Evolutionary conservation across 1,284 basidiomycete species (phyloP).

Genomic region (Sphaerobolus stellatus): DNA sequence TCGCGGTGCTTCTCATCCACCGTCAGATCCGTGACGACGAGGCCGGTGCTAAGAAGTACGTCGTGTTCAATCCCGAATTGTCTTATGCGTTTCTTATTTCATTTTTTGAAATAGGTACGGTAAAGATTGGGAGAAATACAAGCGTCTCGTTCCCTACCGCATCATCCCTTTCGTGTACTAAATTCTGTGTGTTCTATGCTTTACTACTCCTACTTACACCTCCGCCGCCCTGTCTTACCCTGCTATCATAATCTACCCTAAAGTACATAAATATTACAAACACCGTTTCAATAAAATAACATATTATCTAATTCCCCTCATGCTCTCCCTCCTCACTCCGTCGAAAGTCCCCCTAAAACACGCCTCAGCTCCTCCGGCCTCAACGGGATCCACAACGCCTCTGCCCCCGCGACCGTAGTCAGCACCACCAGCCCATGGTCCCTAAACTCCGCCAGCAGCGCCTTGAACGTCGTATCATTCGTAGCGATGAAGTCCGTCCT

Average conservation of each 20-base stretch:
- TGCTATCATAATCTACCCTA: neutral
- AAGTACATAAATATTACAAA: neutral
- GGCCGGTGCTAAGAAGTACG: conserved; percentile 83
- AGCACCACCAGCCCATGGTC: conserved; percentile 82
- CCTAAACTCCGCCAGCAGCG: conserved; percentile 82
- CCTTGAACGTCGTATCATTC: conserved; percentile 78
- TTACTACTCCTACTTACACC: too few species aligned
- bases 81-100: conserved; percentile 12
- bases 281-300: too few species aligned
- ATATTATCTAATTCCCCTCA: too few species aligned
- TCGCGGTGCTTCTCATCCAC: conserved; percentile 87
- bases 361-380: conserved; percentile 56
- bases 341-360: conserved; percentile 16
- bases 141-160: conserved; percentile 78
- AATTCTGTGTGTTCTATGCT: too few species aligned
- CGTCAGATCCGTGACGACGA: conserved; percentile 92
- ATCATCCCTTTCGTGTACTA: conserved; percentile 88
- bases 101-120: conserved; percentile 47
- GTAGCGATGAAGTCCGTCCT: conserved; percentile 83
- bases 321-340: neutral
- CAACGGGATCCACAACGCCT: conserved; percentile 81
- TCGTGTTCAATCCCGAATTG: conserved; percentile 14
- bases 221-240: too few species aligned
- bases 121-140: conserved; percentile 89
- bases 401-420: conserved; percentile 40